Evolutionary conservation across 179 eudicot genomes (phyloP).

Genomic region (Sideroxylon spinosum): DNA sequence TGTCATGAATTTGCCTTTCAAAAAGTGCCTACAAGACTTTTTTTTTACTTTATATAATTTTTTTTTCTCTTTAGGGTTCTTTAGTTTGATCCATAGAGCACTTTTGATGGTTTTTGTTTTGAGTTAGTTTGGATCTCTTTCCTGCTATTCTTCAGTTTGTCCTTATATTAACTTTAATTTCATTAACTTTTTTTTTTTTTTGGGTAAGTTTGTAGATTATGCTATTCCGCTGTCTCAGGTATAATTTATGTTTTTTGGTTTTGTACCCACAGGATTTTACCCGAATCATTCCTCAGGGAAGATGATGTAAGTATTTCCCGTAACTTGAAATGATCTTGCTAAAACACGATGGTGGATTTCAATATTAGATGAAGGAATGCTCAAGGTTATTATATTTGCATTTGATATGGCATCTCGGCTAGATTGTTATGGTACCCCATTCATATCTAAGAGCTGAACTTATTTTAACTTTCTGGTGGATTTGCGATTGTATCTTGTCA

Average conservation of each 20-base stretch:
- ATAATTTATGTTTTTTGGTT: conserved; percentile 5
- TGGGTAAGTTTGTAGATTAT: too few relatives aligned
- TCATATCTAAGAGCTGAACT: not conserved
- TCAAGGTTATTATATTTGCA: too few relatives aligned
- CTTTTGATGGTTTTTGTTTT: not conserved
- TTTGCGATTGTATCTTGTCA: not conserved
- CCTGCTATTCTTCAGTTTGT: not conserved
- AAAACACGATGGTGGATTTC: not conserved
- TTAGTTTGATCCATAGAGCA: not conserved
- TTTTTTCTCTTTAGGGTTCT: too few relatives aligned
- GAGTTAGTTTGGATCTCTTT: conserved; percentile 8
- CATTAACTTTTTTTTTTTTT: too few relatives aligned
- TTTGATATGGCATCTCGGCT: conserved; percentile 4
- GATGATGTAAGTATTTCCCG: conserved; percentile 63
- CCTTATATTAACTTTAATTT: not conserved
- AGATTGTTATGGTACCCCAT: not conserved
- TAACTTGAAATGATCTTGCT: conserved; percentile 5
- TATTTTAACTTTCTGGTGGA: not conserved
- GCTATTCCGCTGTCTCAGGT: not conserved
- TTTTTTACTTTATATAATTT: not conserved
- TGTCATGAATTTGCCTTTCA: too few relatives aligned
- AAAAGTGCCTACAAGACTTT: not conserved
- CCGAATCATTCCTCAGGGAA: conserved; percentile 63
- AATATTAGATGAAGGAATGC: not conserved
- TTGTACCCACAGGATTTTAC: conserved; percentile 43